Evolutionary conservation across 305 asterid species (phyloP), one percentile per base, ranked within the genome.

Genomic region (Solanum hybrid): DNA sequence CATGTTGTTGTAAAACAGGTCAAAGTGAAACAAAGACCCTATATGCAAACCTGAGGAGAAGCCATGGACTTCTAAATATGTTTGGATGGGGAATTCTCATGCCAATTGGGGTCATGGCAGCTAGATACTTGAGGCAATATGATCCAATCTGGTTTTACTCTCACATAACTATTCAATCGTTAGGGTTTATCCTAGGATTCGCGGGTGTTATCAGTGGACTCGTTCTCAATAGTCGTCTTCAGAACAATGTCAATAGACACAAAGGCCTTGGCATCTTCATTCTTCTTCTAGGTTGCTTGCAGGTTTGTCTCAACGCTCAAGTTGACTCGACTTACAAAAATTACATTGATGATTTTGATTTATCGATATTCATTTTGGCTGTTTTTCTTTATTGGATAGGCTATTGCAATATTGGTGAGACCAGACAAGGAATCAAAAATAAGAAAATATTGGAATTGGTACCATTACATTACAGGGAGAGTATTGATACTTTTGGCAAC

Each of bases 91-190:
- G 93, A 18, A 96, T 96, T 46, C 26, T 96, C 78, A n/a, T 97
- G 95, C 93, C 95, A 3, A 94, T 97, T 4, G 99, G 99, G 14
- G 95, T 90, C 2, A 94, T 97, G 93, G 95, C 94, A 67, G 99
- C 99, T 61, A 95, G 99, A 1, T 93, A 96, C 93, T 89, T 94
- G 94, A 94, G 94, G 89, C 92, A 92, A 46, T 95, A 93, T 93
- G 99, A 96, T 69, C 99, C 98, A 33, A 88, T 94, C 2, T 97
- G 99, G 99, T 97, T 96, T 89, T 96, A 97, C 57, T 80, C 94
- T n/a, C 99, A 97, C 24, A 88, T 90, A 3, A 35, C 46, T 11
- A 90, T 95, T 76, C 99, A 97, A 76, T 87, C 97, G 28, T 4
- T 89, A 34, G 98, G 94, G 28, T 97, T 95, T 84, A 4, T 92